Percentiles rank a stretch among this genome's conserved stretches.
These are phyloP conservation scores for Malus fusca DNA, from an alignment of 306 rosid genomes.

Conservation along the genomic window DNA sequence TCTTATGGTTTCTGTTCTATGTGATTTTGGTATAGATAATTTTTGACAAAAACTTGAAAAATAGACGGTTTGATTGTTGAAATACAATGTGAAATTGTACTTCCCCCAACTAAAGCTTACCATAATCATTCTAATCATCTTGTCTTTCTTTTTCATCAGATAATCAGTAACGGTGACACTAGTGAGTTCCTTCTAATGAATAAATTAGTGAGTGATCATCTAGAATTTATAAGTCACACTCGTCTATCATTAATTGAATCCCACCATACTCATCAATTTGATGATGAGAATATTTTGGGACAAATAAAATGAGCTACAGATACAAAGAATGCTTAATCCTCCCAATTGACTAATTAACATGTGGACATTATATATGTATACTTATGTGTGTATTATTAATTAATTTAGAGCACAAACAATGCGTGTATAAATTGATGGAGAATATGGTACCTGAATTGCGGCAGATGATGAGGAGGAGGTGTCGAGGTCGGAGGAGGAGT, in stretches of 20 bases:
- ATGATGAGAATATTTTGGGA: background rate
- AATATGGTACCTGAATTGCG: slow-evolving; percentile 36
- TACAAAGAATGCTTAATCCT: background rate
- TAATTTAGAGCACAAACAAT: background rate
- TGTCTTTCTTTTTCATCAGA: too few species aligned
- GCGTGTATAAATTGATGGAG: background rate
- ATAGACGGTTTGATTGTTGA: too few species aligned
- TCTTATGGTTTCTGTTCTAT: background rate
- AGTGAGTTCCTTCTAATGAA: too few species aligned
- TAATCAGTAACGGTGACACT: too few species aligned
- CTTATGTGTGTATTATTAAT: background rate
- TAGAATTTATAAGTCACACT: too few species aligned
- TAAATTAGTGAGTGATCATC: too few species aligned
- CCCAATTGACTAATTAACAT: background rate
- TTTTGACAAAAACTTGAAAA: too few species aligned
- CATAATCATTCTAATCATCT: background rate
- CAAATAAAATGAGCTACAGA: background rate
- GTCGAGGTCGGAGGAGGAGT: slow-evolving; percentile 3
- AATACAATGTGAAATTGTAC: background rate
- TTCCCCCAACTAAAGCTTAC: background rate
- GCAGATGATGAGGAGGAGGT: slow-evolving; percentile 21
- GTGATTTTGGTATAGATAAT: background rate
- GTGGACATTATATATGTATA: background rate
- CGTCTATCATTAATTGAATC: too few species aligned
- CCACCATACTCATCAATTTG: too few species aligned